A percentile compares a stretch with the other conserved stretches of the same genome.
phyloP scores from a whole-genome alignment of 345 rosid species.

The Microcos paniculata region DNA sequence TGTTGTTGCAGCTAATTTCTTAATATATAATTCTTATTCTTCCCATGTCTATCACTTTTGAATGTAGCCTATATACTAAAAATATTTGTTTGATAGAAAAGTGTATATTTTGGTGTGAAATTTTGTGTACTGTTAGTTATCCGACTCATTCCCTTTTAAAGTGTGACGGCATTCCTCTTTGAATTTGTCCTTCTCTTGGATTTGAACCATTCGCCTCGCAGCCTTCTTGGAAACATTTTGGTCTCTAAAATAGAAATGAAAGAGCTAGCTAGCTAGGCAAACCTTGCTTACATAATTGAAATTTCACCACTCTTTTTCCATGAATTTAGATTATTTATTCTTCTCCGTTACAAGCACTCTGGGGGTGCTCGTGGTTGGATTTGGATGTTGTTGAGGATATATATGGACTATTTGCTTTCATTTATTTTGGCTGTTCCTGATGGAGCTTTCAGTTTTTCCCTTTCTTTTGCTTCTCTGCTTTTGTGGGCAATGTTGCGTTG shows the following conservation, averaged over 20 bases:
- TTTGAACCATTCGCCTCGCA: neutral
- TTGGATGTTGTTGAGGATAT: too few relatives aligned
- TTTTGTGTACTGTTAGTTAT: neutral
- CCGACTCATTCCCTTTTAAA: neutral
- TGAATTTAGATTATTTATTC: neutral
- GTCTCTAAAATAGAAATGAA: too few relatives aligned
- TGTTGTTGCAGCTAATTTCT: neutral
- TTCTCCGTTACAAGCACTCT: neutral
- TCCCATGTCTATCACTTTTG: neutral
- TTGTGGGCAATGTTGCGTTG: neutral
- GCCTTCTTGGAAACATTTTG: too few relatives aligned
- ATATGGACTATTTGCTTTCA: neutral
- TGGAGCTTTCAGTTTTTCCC: neutral
- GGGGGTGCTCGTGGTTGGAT: too few relatives aligned
- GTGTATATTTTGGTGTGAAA: too few relatives aligned
- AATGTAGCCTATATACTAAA: neutral
- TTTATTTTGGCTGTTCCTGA: neutral
- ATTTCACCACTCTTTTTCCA: neutral
- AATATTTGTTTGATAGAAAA: too few relatives aligned
- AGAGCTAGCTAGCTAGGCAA: neutral
- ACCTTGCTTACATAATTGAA: neutral
- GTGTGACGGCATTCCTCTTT: neutral
- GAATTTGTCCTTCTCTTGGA: neutral
- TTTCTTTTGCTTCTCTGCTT: neutral
- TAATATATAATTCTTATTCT: neutral